Evolutionary conservation across 106 monocot genomes (phyloP), one percentile per base, ranked within the genome.

Genomic region (Dendrobium chrysotoxum): DNA sequence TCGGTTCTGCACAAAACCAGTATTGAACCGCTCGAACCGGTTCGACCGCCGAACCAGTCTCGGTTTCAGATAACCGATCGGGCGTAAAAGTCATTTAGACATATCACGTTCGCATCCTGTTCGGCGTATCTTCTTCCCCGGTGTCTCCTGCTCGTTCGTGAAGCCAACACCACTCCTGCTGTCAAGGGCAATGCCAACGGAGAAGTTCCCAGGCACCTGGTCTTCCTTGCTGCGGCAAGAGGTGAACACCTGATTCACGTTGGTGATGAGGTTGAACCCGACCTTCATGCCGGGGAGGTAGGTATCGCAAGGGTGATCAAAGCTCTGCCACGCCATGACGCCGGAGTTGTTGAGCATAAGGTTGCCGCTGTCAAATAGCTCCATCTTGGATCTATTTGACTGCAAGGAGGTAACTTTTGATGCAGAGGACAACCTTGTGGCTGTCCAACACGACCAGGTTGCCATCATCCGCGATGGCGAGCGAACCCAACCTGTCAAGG

Each of bases 271-370:
- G 78, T 84, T 58, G 7, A 82, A 23, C 70, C 85, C 86, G 8
- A 85, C 23, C 46, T 55, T 82, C 88, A 88, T 88, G 0, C 86
- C 88, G n/a, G n/a, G n/a, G n/a, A n/a, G n/a, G n/a, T n/a, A n/a
- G n/a, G n/a, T n/a, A n/a, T n/a, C n/a, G n/a, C n/a, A n/a, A n/a
- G n/a, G n/a, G n/a, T n/a, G n/a, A n/a, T n/a, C n/a, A n/a, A n/a
- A n/a, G n/a, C n/a, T n/a, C n/a, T n/a, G n/a, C n/a, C n/a, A n/a
- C n/a, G n/a, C n/a, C n/a, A n/a, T n/a, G n/a, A n/a, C n/a, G 0
- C 31, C 76, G 17, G 45, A 70, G 28, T 38, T 23, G n/a, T 44
- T 53, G 17, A 90, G 21, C 9, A 77, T 72, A 13, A 88, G 39
- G 21, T 91, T 88, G 15, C 91, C 88, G 88, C 0, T 10, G 53